Evolutionary conservation across 768 basidiomycete species (phyloP), one percentile per base, ranked within the genome.

Genomic region (Xanthoconium purpureum): DNA sequence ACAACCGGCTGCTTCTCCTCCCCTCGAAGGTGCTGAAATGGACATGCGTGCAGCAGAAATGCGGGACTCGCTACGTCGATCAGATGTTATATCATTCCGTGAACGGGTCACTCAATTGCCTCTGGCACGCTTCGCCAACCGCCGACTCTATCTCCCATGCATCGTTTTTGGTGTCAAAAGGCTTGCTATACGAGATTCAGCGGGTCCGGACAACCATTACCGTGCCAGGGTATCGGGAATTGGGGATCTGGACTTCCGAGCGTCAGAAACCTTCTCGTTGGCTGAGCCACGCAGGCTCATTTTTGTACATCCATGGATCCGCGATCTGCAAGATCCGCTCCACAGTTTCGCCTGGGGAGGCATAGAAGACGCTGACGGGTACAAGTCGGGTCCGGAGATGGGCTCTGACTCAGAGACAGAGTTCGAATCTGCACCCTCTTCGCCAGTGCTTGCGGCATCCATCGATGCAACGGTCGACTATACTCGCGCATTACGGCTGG

Each of bases 301-400:
- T 15, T 37, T 59, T 13, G 51, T 53, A 2, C 47, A 56, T 24
- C 58, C 58, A 10, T 56, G 58, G 58, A 44, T 56, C 13, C 55
- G 47, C 24, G 48, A 54, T 30, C 50, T 60, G 6, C 17, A 42
- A 6, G 35, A 45, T 37, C 42, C 42, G 1, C 24, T 30, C 0
- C 47, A 51, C 9, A n/a, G 47, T 5, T 12, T 43, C 17, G 9
- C 7, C 6, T 29, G 46, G 47, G 28, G 13, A 18, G 15, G 5
- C 6, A 14, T n/a, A n/a, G n/a, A n/a, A n/a, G n/a, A 10, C 3
- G 14, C 10, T 13, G 40, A 43, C 3, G 32, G 5, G 4, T 14
- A 39, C 6, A 35, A 45, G 37, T 38, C 37, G 8, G 13, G 6
- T 38, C 13, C 24, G 29, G n/a, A n/a, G n/a, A n/a, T n/a, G n/a